phyloP scores from a whole-genome alignment of 352 stramenopile genomes.

The Phytophthora fragariae region DNA sequence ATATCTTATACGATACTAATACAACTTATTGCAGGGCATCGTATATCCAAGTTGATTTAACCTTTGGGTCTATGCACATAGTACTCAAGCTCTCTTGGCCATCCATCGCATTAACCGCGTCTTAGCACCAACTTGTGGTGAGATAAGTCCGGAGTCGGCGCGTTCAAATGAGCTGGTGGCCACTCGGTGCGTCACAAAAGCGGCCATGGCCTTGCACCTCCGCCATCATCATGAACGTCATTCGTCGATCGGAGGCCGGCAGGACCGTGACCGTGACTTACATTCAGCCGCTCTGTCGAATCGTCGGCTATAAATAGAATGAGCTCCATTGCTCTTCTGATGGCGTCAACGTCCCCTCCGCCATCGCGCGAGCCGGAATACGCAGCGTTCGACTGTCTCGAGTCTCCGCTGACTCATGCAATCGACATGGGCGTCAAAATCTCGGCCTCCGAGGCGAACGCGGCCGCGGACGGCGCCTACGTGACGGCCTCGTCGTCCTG shows the following conservation, averaged over 20 bases:
- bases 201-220: neutral
- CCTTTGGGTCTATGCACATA: neutral
- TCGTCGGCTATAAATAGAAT: conserved; percentile 25
- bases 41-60: neutral
- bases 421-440: conserved; percentile 41
- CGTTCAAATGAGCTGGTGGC: neutral
- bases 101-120: conserved; percentile 7
- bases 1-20: neutral
- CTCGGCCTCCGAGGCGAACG: conserved; percentile 21
- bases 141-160: conserved; percentile 11
- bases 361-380: conserved; percentile 26
- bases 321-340: conserved; percentile 38
- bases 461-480: conserved; percentile 27
- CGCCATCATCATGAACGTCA: conserved; percentile 30
- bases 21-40: neutral
- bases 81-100: neutral
- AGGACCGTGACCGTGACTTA: neutral
- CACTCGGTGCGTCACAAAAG: neutral
- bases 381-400: conserved; percentile 20
- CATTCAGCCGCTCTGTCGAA: conserved; percentile 2
- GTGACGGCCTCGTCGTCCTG: conserved; percentile 36
- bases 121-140: neutral
- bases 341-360: conserved; percentile 31
- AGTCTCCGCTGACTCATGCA: conserved; percentile 23
- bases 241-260: conserved; percentile 23